Percentiles rank a stretch among this genome's conserved stretches.
These are phyloP conservation scores for Euphorbia schlechtendalii DNA, from an alignment of 441 rosid genomes.

Conservation along the genomic window DNA sequence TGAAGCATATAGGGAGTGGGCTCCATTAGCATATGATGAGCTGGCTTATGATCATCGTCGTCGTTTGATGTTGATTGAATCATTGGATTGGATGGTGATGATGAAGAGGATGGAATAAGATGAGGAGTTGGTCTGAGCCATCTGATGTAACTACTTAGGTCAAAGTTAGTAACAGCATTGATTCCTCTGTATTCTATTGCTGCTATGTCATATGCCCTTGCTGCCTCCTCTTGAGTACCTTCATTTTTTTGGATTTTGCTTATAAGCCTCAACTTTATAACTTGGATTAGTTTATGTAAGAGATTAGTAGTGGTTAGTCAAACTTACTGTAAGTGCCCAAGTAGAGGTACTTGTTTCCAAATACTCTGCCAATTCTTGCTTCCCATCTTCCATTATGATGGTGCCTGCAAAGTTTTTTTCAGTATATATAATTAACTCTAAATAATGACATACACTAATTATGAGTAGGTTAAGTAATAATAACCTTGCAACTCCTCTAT, in stretches of 20 bases:
- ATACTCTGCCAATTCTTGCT: slow-evolving; percentile 65
- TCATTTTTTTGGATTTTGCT: background rate
- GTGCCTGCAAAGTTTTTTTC: slow-evolving; percentile 34
- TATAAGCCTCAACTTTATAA: background rate
- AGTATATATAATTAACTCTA: too few species aligned
- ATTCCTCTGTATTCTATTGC: slow-evolving; percentile 71
- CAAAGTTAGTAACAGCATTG: slow-evolving; percentile 64
- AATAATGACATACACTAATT: too few species aligned
- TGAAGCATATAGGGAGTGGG: slow-evolving; percentile 15
- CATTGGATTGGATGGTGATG: slow-evolving; percentile 2
- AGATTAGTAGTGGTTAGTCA: background rate
- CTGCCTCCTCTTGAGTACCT: slow-evolving; percentile 80
- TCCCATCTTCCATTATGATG: slow-evolving; percentile 82
- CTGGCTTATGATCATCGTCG: slow-evolving; percentile 9
- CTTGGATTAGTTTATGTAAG: background rate
- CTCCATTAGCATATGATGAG: slow-evolving; percentile 16
- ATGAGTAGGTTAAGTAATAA: background rate
- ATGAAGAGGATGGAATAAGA: slow-evolving; percentile 5
- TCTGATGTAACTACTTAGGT: slow-evolving; percentile 47
- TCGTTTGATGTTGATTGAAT: slow-evolving; percentile 4
- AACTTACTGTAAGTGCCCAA: slow-evolving; percentile 55
- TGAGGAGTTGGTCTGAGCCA: slow-evolving; percentile 45
- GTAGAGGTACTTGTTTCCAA: slow-evolving; percentile 68
- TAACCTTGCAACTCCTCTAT: slow-evolving; percentile 67
- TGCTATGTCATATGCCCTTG: slow-evolving; percentile 66